Percentiles rank a stretch among this genome's conserved stretches.
Conservation (phyloP, 768 basidiomycete genomes). For the Tulasnella sp. region DNA sequence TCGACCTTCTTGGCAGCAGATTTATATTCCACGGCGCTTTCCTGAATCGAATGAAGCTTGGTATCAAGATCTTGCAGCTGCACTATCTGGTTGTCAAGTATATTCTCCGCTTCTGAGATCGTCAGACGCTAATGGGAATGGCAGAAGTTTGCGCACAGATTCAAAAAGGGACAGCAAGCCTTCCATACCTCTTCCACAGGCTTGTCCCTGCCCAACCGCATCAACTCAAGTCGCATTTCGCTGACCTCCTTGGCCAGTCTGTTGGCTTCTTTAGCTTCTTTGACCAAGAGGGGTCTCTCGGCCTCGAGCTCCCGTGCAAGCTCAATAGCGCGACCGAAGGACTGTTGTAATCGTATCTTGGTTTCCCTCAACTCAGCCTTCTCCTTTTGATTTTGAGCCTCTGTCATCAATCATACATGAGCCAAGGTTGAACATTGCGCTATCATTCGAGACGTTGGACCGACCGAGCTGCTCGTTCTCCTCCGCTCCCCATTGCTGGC, state of each 20-base stretch:
- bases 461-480: slow-evolving; percentile 6
- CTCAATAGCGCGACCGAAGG: neutral
- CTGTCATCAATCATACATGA: neutral
- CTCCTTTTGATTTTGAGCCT: slow-evolving; percentile 6
- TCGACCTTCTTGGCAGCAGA: neutral
- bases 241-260: slow-evolving; percentile 7
- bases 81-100: slow-evolving; percentile 9
- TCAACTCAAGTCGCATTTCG: slow-evolving; percentile 9
- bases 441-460: neutral
- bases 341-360: slow-evolving; percentile 1
- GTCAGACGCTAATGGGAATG: slow-evolving; percentile 3
- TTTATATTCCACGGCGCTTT: neutral
- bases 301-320: slow-evolving; percentile 5
- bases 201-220: slow-evolving; percentile 7
- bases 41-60: slow-evolving; percentile 4
- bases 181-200: slow-evolving; percentile 4
- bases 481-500: slow-evolving; percentile 3
- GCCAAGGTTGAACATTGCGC: neutral
- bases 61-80: slow-evolving; percentile 10
- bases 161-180: neutral
- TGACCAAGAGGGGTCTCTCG: neutral
- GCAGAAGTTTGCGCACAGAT: neutral
- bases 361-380: neutral
- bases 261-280: slow-evolving; percentile 1
- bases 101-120: neutral